Base-by-base conservation (phyloP, 441 rosid species). In the Erodium texanum region DNA sequence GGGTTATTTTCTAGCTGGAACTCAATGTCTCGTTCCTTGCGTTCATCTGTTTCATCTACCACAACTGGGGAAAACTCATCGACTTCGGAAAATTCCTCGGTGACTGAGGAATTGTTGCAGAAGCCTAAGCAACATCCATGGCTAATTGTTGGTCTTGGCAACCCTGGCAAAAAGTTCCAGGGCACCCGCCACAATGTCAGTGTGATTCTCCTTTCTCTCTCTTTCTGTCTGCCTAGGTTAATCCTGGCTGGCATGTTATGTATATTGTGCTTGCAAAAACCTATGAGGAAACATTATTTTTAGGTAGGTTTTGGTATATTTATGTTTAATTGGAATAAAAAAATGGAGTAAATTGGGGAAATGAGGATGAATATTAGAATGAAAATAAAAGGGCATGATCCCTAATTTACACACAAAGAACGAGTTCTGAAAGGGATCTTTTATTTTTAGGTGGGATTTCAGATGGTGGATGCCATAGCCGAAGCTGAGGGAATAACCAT, bases 81-180 rank as follows among this genome's bases (percentile, higher is more conserved):
- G 19, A 7, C 1, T 41, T 11, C 12, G 48, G 18, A 18, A 15
- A 48, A 48, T 48, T 15, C 18, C 16, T n/a, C 19, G 19, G 18
- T 19, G 6, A n/a, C 56, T 15, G 56, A 48, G 56, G 56, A 48
- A 19, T 48, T 48, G 18, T 9, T 38, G 79, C 84, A 81, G 9
- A 67, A 66, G 24, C 79, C 56, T n/a, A 48, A 61, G 23, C 86
- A 79, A 66, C 68, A 75, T 0, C 97, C 92, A 11, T 93, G 97
- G 97, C 87, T 93, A 10, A 85, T 93, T 48, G 92, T 89, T 6
- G 97, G 98, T 15, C 89, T 93, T 64, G 98, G 97, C 24, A 93
- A 93, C 71, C 97, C 98, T 11, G 98, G 98, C 3, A 89, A 90
- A 69, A 86, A 79, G 76, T 93, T 73, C 72, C 77, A 84, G 52